Evolutionary conservation across 164 flowering plant species (phyloP).

Genomic region (Nymphaea colorata): DNA sequence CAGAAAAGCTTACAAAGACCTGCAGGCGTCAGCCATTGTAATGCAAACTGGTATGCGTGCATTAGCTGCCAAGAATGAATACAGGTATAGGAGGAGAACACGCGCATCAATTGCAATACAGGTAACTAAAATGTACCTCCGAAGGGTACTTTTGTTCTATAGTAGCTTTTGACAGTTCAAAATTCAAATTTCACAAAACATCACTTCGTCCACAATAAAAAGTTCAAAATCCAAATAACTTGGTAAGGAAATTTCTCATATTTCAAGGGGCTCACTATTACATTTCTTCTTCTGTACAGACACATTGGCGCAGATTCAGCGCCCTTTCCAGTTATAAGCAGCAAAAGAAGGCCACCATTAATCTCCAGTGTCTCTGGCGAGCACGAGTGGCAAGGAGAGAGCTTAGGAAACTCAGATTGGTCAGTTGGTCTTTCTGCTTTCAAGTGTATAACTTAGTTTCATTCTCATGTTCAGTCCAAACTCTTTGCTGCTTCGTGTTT

Average conservation of each 20-base stretch:
- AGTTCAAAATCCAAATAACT: too few species aligned
- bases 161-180: too few species aligned
- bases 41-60: conserved; percentile 65
- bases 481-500: neutral
- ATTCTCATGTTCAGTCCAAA: too few species aligned
- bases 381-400: conserved; percentile 50
- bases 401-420: conserved; percentile 68
- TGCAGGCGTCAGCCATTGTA: conserved; percentile 38
- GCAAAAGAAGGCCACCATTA: conserved; percentile 39
- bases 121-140: conserved; percentile 17
- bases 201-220: too few species aligned
- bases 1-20: conserved; percentile 32
- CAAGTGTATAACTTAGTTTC: neutral
- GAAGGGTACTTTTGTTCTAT: too few species aligned
- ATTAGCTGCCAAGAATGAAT: conserved; percentile 62
- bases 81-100: conserved; percentile 42
- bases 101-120: conserved; percentile 58
- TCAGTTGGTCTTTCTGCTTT: conserved; percentile 11
- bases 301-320: conserved; percentile 51
- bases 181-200: too few species aligned
- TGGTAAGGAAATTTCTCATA: too few species aligned
- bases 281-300: conserved; percentile 25
- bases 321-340: conserved; percentile 36
- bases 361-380: conserved; percentile 78
- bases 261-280: neutral